These are phyloP conservation scores for Leucoagaricus sp. DNA, from an alignment of 1,284 basidiomycete species.

Conservation along the genomic window DNA sequence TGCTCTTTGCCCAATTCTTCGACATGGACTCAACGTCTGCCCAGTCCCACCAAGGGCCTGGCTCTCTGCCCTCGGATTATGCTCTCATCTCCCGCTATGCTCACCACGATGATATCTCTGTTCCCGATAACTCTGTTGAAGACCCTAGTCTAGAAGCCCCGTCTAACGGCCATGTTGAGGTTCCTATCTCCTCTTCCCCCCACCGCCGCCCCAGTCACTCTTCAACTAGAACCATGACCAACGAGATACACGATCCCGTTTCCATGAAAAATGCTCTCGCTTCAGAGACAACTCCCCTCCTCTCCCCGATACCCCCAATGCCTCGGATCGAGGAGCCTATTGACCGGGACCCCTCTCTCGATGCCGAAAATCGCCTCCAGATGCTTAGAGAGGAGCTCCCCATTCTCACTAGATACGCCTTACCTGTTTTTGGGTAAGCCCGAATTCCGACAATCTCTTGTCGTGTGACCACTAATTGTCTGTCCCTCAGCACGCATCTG, in stretches of 20 bases:
- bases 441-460: not conserved
- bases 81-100: slow-evolving; percentile 54
- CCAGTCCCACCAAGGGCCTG: slow-evolving; percentile 50
- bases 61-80: slow-evolving; percentile 65
- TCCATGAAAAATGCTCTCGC: slow-evolving; percentile 19
- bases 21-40: slow-evolving; percentile 42
- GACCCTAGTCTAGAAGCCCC: not conserved
- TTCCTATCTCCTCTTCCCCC: not conserved
- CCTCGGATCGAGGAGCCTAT: slow-evolving; percentile 49
- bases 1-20: not conserved
- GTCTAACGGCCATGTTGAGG: not conserved
- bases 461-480: slow-evolving; percentile 4
- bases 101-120: slow-evolving; percentile 18
- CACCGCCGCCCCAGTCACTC: not conserved
- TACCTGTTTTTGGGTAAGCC: slow-evolving; percentile 67
- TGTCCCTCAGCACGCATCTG: slow-evolving; percentile 60
- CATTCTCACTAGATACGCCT: slow-evolving; percentile 63
- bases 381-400: slow-evolving; percentile 60
- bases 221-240: slow-evolving; percentile 25
- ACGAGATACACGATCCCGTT: slow-evolving; percentile 27
- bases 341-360: slow-evolving; percentile 28
- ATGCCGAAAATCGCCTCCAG: slow-evolving; percentile 27
- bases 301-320: slow-evolving; percentile 41
- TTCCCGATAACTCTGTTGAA: slow-evolving; percentile 9
- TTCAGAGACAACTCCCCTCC: slow-evolving; percentile 53